Base-by-base conservation (phyloP, 2,329 filamentous ascomycete species). In the Colletotrichum musicola region DNA sequence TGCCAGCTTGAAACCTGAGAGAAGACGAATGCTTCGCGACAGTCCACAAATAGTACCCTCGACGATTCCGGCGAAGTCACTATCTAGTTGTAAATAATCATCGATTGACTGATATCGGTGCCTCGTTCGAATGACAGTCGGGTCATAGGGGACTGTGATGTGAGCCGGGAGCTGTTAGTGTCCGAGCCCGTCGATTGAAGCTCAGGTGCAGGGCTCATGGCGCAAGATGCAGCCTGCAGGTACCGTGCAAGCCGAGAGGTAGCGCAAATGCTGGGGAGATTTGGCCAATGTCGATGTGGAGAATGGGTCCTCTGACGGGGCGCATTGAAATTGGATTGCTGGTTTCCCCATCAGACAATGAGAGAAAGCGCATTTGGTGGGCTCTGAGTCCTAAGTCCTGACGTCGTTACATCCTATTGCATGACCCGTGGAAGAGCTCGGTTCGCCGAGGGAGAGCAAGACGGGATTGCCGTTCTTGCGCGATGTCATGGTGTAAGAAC, bases 201-300 rank as follows among this genome's bases (percentile, higher is more conserved):
- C 42, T 38, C 56, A 51, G 55, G 50, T 44, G 46, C 54, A 68
- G 27, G 55, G 55, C 27, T 55, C 20, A 47, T 42, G 40, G 61
- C 65, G 49, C 54, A 44, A 53, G 40, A 69, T 68, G 63, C 63
- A 69, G 67, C 63, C 58, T 68, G 63, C 63, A 69, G 67, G 67
- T 63, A 69, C 67, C 49, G 46, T 62, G 67, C 54, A 56, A 56
- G 55, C 54, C 50, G 62, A 27, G 27, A 57, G 51, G 56, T 67
- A 62, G 62, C 66, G 62, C 62, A 44, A 16, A 54, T 53, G 30
- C 65, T 67, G 46, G 53, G 64, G 64, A 67, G 53, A 60, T 60
- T 55, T 59, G 49, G 50, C 65, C 65, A 65, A 68, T 46, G 25
- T 42, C 46, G 55, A 62, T 56, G 30, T 27, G 54, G 54, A 68